Base-by-base conservation (phyloP, 1,284 basidiomycete species). In the Taiwanofungus camphoratus region DNA sequence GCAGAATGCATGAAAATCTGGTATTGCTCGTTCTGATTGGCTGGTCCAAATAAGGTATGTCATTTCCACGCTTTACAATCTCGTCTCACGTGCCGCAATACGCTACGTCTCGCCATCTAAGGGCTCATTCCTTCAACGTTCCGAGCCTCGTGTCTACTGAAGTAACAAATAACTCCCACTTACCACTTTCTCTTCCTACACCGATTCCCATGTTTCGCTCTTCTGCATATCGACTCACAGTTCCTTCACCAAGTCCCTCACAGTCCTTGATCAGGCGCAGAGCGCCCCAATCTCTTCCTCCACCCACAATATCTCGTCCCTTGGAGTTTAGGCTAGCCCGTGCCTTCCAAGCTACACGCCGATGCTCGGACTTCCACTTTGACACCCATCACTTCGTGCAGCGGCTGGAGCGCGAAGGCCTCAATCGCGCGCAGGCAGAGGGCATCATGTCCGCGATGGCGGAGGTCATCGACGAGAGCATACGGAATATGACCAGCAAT, bases 381-480 rank as follows among this genome's bases (percentile, higher is more conserved):
- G 93, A 97, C 60, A 96, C 93, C 1, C 91, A 95, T 60, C 83
- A 90, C 47, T 93, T 96, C 59, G 92, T 96, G 22, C 84, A 91
- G 63, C 79, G 89, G 26, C 70, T 97, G 40, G 87, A 93, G 64
- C 72, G 81, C 41, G 87, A 96, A 58, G 93, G 93, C 0, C 66
- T 97, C 50, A 89, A 87, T 47, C 77, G 89, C 18, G 77, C 81
- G 16, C 93, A 96, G 65, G 92, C 92, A 1, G 92, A 95, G 61
- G 93, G 93, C 5, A 87, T 97, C 59, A 95, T 96, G 91, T 76
- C 81, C 38, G 91, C 92, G 13, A 86, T 97, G 74, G 89, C 92
- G 9, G 89, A 93, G 56, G 92, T 96, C 48, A 92, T 97, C 39
- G 91, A 95, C 63, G 93, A 97, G 72, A 91, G 88, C 58, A 85